Evolutionary conservation across 108 stramenopile species (phyloP).

Genomic region (Nitzschia inconspicua): DNA sequence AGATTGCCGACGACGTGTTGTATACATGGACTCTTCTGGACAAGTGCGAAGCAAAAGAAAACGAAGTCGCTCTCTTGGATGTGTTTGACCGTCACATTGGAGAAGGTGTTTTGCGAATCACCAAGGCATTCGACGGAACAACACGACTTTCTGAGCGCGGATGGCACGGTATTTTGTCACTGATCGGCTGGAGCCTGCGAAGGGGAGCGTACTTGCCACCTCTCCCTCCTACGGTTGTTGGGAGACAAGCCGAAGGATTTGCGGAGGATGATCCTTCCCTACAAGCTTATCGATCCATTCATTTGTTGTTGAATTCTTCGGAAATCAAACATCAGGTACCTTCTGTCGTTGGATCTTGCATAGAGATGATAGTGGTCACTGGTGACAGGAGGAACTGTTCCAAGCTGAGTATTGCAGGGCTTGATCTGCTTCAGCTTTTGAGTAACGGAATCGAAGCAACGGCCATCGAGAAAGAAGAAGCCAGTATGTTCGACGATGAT

Average conservation of each 20-base stretch:
- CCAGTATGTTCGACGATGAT: conserved; percentile 13
- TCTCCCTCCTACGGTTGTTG: conserved; percentile 4
- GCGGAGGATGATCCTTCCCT: conserved; percentile 77
- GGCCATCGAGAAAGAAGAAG: conserved; percentile 4
- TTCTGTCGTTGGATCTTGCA: conserved; percentile 31
- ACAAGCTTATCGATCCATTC: conserved; percentile 76
- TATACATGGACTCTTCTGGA: conserved; percentile 37
- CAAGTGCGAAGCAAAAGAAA: conserved; percentile 29
- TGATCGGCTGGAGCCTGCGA: conserved; percentile 66
- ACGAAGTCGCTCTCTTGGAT: conserved; percentile 16
- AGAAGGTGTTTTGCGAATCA: conserved; percentile 81
- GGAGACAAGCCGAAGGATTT: conserved; percentile 36
- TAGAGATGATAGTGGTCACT: conserved; percentile 52
- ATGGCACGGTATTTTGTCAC: conserved; percentile 67
- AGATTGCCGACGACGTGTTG: conserved; percentile 61
- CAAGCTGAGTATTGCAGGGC: conserved; percentile 75
- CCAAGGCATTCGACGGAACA: conserved; percentile 60
- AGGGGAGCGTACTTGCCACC: conserved; percentile 44
- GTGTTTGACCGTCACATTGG: conserved; percentile 66
- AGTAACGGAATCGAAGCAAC: conserved; percentile 39
- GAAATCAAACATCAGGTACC: conserved; percentile 64
- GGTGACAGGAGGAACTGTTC: conserved; percentile 65
- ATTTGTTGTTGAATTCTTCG: conserved; percentile 62
- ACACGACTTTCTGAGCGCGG: conserved; percentile 43
- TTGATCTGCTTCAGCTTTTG: conserved; percentile 71